These are phyloP conservation scores for Neoboletus brunneissimus DNA, from an alignment of 768 basidiomycete genomes.

Conservation along the genomic window DNA sequence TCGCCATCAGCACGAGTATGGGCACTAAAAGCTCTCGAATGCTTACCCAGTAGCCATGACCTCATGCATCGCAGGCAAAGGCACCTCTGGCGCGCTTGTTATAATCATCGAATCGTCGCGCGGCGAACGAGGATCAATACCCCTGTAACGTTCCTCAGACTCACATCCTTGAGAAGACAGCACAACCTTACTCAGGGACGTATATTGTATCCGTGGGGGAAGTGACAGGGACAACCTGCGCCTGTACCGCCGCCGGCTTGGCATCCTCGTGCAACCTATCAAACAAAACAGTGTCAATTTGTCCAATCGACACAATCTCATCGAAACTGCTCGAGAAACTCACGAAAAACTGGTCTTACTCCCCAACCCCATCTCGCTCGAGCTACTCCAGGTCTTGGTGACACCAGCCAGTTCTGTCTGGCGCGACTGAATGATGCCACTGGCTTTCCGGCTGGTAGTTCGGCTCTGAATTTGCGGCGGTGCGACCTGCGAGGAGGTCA, in stretches of 20 bases:
- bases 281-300: background rate
- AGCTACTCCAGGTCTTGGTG: constrained; percentile 33
- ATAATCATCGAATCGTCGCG: constrained; percentile 28
- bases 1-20: background rate
- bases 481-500: constrained; percentile 24
- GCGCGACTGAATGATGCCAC: constrained; percentile 22
- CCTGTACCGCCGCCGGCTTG: constrained; percentile 9
- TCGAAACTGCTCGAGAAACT: constrained; percentile 4
- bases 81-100: constrained; percentile 27
- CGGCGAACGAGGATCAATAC: constrained; percentile 31
- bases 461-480: constrained; percentile 19
- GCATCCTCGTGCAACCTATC: constrained; percentile 26
- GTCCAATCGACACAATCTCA: background rate
- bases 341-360: constrained; percentile 18
- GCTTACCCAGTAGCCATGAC: constrained; percentile 28
- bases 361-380: constrained; percentile 23
- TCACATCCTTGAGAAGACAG: background rate
- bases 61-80: constrained; percentile 35
- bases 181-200: constrained; percentile 28
- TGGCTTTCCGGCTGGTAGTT: constrained; percentile 27
- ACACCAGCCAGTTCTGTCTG: constrained; percentile 31
- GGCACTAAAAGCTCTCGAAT: background rate
- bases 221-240: constrained; percentile 8
- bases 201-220: constrained; percentile 31
- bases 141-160: constrained; percentile 6